Conservation (phyloP, 2,329 filamentous ascomycete genomes). For the Colletotrichum sidae region DNA sequence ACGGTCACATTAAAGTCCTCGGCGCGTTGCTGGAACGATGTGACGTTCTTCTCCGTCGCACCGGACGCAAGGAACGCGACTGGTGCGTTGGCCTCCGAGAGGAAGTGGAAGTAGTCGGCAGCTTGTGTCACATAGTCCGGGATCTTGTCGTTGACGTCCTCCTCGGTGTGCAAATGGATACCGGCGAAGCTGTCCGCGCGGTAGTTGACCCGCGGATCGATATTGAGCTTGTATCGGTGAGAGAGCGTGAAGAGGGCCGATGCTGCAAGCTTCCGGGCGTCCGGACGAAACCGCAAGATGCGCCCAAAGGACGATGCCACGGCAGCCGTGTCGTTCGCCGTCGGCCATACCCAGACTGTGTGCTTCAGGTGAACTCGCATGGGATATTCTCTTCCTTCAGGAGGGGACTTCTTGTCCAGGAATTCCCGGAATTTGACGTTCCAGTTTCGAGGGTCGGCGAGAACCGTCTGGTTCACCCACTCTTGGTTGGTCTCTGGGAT, state of each 20-base stretch:
- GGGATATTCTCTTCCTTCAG: conserved; percentile 44
- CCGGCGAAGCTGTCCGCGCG: conserved; percentile 45
- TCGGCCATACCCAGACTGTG: conserved; percentile 47
- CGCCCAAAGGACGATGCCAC: conserved; percentile 52
- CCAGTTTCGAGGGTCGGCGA: conserved; percentile 40
- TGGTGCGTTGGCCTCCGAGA: conserved; percentile 42
- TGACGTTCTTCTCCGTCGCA: conserved; percentile 48
- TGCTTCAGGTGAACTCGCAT: conserved; percentile 47
- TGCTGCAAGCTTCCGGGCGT: conserved; percentile 49
- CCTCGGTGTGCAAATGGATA: conserved; percentile 51
- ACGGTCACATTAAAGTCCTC: conserved; percentile 51
- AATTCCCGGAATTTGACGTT: conserved; percentile 41
- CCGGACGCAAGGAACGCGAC: conserved; percentile 59
- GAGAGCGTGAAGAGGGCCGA: conserved; percentile 49
- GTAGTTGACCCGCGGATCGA: conserved; percentile 43
- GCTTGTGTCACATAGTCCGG: conserved; percentile 48
- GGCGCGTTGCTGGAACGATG: conserved; percentile 50
- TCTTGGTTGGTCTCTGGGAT: conserved; percentile 40
- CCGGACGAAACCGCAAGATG: conserved; percentile 49
- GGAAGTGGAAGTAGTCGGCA: conserved; percentile 45
- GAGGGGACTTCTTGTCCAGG: conserved; percentile 44
- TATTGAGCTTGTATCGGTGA: conserved; percentile 40
- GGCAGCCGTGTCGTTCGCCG: conserved; percentile 42
- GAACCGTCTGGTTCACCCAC: conserved; percentile 41
- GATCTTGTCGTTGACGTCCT: conserved; percentile 43